Conservation (phyloP, 805 yeast genomes). For the Alloascoidea hylecoeti region DNA sequence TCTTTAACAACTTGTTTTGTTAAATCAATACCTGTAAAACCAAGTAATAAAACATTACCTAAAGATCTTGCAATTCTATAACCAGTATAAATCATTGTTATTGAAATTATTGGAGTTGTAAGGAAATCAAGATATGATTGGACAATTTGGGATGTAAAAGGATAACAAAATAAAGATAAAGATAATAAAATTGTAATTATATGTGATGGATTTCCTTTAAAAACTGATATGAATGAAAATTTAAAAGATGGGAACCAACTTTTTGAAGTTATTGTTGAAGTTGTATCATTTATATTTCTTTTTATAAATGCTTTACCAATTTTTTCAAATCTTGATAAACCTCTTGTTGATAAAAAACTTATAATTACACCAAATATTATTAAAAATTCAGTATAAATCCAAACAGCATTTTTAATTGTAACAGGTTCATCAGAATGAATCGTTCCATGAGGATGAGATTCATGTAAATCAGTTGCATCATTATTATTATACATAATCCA, state of each 20-base stretch:
- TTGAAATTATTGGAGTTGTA: constrained; percentile 21
- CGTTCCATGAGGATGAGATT: constrained; percentile 10
- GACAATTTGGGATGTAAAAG: constrained; percentile 13
- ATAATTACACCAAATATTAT: constrained; percentile 15
- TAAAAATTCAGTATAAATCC: constrained; percentile 10
- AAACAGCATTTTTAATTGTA: constrained; percentile 6
- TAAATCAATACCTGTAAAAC: constrained; percentile 21
- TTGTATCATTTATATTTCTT: constrained; percentile 5
- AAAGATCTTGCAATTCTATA: constrained; percentile 22
- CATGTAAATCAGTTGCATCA: constrained; percentile 20
- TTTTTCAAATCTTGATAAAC: constrained; percentile 18
- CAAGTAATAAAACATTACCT: constrained; percentile 28
- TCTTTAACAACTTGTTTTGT: constrained; percentile 13
- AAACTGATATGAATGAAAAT: constrained; percentile 9
- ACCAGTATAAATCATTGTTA: constrained; percentile 23
- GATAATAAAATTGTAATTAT: constrained; percentile 18
- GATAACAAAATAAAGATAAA: constrained; percentile 14
- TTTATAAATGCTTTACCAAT: constrained; percentile 12
- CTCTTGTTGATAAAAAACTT: constrained; percentile 20
- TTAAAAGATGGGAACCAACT: constrained; percentile 2
- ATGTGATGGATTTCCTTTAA: constrained; percentile 15
- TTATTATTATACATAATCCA: constrained; percentile 17
- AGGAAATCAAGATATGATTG: constrained; percentile 16
- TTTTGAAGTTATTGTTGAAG: constrained; percentile 5
- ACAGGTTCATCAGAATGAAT: constrained; percentile 12